These are phyloP conservation scores for Zelopaecilomyces penicillatus DNA, from an alignment of 2,329 filamentous ascomycete genomes.

Conservation along the genomic window DNA sequence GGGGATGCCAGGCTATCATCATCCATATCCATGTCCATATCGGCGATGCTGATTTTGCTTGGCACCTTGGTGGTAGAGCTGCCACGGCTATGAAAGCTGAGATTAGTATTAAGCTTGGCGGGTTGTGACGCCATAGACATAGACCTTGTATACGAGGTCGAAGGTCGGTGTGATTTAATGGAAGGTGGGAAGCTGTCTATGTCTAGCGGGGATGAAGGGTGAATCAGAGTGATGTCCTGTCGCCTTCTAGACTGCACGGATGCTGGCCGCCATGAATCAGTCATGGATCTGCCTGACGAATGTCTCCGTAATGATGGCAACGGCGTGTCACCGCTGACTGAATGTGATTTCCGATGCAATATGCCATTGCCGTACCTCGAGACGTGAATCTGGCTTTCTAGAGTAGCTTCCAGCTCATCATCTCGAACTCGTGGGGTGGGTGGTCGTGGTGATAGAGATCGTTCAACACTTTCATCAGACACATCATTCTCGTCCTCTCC, in stretches of 20 bases:
- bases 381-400: background rate
- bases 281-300: background rate
- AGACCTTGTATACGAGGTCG: too few species aligned
- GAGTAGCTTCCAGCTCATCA: background rate
- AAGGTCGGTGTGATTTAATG: background rate
- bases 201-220: background rate
- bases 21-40: too few species aligned
- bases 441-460: conserved; percentile 22
- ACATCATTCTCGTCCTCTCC: conserved; percentile 17
- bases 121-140: too few species aligned
- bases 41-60: too few species aligned
- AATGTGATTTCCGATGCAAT: conserved; percentile 17
- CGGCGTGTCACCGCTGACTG: conserved; percentile 10
- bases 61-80: too few species aligned
- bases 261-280: background rate
- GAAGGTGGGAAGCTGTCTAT: background rate
- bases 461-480: conserved; percentile 3
- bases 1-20: background rate
- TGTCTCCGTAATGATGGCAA: background rate
- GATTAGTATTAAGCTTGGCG: too few species aligned
- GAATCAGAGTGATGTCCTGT: background rate
- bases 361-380: conserved; percentile 1
- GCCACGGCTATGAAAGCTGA: too few species aligned
- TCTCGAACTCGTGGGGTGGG: conserved; percentile 19
- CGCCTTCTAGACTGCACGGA: background rate